Conservation (phyloP, 2,329 filamentous ascomycete genomes). For the Exophiala sideris region DNA sequence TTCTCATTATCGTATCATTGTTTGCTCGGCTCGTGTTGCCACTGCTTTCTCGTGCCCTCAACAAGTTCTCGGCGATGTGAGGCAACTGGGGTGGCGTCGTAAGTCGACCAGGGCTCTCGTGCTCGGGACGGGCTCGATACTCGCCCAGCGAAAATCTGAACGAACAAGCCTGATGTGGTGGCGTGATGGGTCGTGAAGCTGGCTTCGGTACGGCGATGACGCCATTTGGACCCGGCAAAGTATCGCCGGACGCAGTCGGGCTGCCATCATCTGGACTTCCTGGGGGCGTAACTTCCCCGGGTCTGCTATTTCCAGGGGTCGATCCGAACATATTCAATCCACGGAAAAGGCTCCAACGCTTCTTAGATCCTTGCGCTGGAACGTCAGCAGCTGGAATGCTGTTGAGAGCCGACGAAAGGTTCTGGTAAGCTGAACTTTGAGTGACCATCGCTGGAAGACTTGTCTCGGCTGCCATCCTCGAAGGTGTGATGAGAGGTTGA, state of each 20-base stretch:
- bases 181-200: conserved; percentile 36
- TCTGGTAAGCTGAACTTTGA: conserved; percentile 35
- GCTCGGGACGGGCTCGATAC: conserved; percentile 50
- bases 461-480: conserved; percentile 64
- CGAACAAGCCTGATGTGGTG: conserved; percentile 52
- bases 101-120: conserved; percentile 50
- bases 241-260: not conserved
- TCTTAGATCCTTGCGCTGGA: conserved; percentile 33
- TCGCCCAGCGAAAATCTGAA: conserved; percentile 70
- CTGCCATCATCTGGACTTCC: conserved; percentile 34
- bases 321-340: conserved; percentile 45
- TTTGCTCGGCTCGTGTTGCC: conserved; percentile 4
- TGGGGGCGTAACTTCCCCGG: conserved; percentile 41
- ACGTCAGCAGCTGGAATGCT: conserved; percentile 28
- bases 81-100: conserved; percentile 57
- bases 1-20: conserved; percentile 9
- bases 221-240: conserved; percentile 14
- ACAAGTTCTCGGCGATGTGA: conserved; percentile 51
- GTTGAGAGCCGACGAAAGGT: conserved; percentile 36
- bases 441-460: conserved; percentile 43
- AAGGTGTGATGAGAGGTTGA: conserved; percentile 49
- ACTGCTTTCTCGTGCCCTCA: conserved; percentile 32
- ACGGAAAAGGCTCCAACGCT: conserved; percentile 52
- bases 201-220: conserved; percentile 31
- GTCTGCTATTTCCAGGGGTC: conserved; percentile 41